Evolutionary conservation across 176 grass and related monocot genomes (phyloP), one percentile per base, ranked within the genome.

Genomic region (Thalia dealbata): DNA sequence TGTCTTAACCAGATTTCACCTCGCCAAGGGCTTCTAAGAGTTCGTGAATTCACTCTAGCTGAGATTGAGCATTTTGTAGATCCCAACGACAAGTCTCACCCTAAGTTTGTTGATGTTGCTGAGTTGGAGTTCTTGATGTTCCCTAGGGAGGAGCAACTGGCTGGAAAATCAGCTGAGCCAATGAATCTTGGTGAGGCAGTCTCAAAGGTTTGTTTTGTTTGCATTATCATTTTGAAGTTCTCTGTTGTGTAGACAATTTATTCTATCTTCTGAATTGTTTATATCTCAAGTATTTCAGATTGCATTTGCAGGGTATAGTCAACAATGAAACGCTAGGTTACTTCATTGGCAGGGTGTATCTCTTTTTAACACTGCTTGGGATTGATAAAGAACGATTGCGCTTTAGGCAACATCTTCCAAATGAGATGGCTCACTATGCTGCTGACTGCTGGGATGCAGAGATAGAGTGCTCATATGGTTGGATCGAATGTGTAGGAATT

Each of bases 1-100:
- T 84, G 3, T 74, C 52, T 27, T 28, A 55, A 80, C 23, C 64
- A 95, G 91, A 95, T 95, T 50, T 90, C 87, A 7, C 91, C 84
- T 42, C 84, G 87, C 22, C 91, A 95, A 95, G 91, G 91, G n/a
- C 86, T 95, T 78, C 78, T 95, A 78, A 88, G 87, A 23, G 87
- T 90, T 23, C 87, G 87, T 73, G 91, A 95, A 76, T 95, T 95
- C 71, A 95, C 86, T 50, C 59, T 95, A 46, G 87, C 91, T 10
- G 91, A 95, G 75, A 90, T 95, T 81, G 84, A 95, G 74, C 91
- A 95, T 66, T 95, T 95, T 78, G 87, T 95, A 24, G 91, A 95
- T 80, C 91, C 87, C 38, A 79, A 90, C 46, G 91, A 87, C 48
- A 95, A 95, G 60, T 90, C 87, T 45, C 91, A 95, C 55, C 82